These are phyloP conservation scores for Sporothrix globosa DNA, from an alignment of 2,329 filamentous ascomycete species.

Conservation along the genomic window DNA sequence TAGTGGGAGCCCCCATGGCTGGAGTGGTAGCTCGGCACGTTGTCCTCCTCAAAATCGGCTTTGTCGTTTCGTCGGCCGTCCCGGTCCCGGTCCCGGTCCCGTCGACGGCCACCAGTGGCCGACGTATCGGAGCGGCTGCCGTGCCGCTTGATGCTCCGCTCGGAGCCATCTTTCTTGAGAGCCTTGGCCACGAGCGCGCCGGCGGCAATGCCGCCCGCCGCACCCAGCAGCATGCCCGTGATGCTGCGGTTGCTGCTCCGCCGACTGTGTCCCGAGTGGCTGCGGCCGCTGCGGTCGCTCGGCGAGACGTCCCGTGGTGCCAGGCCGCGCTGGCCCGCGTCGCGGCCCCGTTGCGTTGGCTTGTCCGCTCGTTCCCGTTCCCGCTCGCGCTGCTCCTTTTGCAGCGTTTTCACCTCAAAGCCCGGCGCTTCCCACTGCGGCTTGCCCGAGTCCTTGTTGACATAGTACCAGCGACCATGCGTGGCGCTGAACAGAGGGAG, in stretches of 20 bases:
- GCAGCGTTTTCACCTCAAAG: constrained; percentile 29
- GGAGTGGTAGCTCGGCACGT: constrained; percentile 6
- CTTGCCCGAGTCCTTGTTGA: constrained; percentile 58
- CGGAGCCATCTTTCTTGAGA: background rate
- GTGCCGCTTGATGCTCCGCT: background rate
- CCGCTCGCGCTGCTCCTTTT: background rate
- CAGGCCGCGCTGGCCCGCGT: background rate
- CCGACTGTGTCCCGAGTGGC: background rate
- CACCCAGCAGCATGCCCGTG: constrained; percentile 26
- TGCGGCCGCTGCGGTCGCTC: background rate
- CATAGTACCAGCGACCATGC: constrained; percentile 60
- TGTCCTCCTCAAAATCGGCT: constrained; percentile 24
- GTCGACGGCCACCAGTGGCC: background rate
- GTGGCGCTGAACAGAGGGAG: constrained; percentile 58
- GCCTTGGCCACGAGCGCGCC: constrained; percentile 28
- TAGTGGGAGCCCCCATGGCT: background rate
- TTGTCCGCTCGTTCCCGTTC: background rate
- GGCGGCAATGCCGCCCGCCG: constrained; percentile 31
- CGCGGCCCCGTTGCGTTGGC: background rate
- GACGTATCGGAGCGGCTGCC: constrained; percentile 1
- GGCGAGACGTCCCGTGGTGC: background rate
- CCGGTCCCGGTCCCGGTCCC: background rate
- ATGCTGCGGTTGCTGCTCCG: background rate
- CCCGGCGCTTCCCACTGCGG: constrained; percentile 59
- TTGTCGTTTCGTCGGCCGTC: constrained; percentile 3